Conservation (phyloP, 805 yeast genomes). For the Nakazawaea pomicola region DNA sequence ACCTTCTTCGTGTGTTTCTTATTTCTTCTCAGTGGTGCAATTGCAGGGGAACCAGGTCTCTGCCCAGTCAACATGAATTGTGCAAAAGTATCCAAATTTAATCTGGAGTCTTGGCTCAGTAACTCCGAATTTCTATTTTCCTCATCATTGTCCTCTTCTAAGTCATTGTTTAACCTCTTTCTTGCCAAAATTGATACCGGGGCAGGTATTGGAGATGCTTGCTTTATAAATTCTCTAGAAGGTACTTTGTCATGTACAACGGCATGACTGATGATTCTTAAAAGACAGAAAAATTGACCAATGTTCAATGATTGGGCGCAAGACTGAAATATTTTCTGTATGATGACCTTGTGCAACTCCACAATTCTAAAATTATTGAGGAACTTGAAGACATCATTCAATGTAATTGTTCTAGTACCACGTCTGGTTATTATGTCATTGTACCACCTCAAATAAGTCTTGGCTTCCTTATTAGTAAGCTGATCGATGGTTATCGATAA, state of each 20-base stretch:
- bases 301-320: conserved; percentile 61
- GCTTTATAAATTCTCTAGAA: conserved; percentile 43
- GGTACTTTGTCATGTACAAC: conserved; percentile 47
- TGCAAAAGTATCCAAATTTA: conserved; percentile 84
- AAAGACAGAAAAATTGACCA: conserved; percentile 85
- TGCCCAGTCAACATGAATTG: conserved; percentile 80
- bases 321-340: conserved; percentile 46
- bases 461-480: conserved; percentile 70
- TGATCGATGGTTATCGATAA: conserved; percentile 62
- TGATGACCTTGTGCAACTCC: conserved; percentile 41
- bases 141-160: conserved; percentile 30
- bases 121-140: conserved; percentile 32
- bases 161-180: conserved; percentile 43
- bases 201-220: conserved; percentile 63
- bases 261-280: conserved; percentile 75
- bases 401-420: conserved; percentile 57
- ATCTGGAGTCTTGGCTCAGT: conserved; percentile 28
- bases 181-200: conserved; percentile 75
- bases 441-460: conserved; percentile 91
- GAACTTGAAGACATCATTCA: conserved; percentile 77
- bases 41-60: conserved; percentile 34
- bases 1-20: conserved; percentile 53
- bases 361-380: conserved; percentile 70
- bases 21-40: conserved; percentile 32
- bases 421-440: conserved; percentile 74